Conservation (phyloP, 2,329 filamentous ascomycete genomes). For the Plectosphaerella cucumerina region DNA sequence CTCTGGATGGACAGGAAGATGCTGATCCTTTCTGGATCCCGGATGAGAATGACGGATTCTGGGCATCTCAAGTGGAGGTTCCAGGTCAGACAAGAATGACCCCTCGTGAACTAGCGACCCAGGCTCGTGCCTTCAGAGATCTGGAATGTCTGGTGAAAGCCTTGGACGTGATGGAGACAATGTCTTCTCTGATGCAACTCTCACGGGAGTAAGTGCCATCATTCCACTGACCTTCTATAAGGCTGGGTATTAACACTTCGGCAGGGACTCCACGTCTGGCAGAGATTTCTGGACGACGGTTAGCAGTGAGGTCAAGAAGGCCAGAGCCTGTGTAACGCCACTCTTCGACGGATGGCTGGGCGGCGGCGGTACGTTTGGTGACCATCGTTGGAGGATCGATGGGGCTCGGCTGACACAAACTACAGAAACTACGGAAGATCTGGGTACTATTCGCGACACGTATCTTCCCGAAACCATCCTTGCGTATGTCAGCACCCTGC, state of each 20-base stretch:
- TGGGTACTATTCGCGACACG: slow-evolving; percentile 62
- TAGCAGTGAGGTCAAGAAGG: slow-evolving; percentile 47
- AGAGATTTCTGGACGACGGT: slow-evolving; percentile 52
- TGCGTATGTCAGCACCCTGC: slow-evolving; percentile 76
- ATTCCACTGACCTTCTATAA: neutral
- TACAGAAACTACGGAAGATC: slow-evolving; percentile 34
- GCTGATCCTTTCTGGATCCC: slow-evolving; percentile 22
- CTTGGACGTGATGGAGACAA: slow-evolving; percentile 65
- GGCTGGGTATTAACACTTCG: slow-evolving; percentile 18
- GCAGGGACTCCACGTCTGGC: slow-evolving; percentile 26
- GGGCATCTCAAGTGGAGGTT: slow-evolving; percentile 30
- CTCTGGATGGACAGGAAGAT: slow-evolving; percentile 29
- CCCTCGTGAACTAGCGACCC: slow-evolving; percentile 39
- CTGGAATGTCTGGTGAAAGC: slow-evolving; percentile 63
- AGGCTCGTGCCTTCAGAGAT: slow-evolving; percentile 62
- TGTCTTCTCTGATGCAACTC: slow-evolving; percentile 52
- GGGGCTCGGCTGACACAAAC: neutral
- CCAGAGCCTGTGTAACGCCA: slow-evolving; percentile 54
- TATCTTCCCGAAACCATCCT: slow-evolving; percentile 86
- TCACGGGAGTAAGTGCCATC: slow-evolving; percentile 42
- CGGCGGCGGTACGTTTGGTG: slow-evolving; percentile 43
- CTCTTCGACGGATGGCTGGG: slow-evolving; percentile 64
- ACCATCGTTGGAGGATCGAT: neutral
- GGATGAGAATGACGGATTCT: slow-evolving; percentile 33
- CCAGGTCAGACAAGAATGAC: slow-evolving; percentile 28